These are phyloP conservation scores for Solanum rostratum DNA, from an alignment of 257 asterid genomes.

Conservation along the genomic window DNA sequence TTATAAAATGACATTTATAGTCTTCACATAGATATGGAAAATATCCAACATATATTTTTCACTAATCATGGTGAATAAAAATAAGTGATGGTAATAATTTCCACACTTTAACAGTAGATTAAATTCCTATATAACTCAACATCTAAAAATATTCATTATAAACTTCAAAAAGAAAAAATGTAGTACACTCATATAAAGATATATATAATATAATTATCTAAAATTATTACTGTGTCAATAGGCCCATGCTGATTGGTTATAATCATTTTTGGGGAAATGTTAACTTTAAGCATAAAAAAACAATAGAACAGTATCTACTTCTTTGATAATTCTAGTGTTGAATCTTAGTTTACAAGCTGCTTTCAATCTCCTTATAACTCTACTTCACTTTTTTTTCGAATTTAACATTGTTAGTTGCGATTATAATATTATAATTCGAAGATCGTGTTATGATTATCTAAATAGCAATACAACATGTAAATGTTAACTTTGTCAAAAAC, in stretches of 20 bases:
- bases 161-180: not conserved
- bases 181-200: not conserved
- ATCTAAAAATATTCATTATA: not conserved
- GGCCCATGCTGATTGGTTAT: not conserved
- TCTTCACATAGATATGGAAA: too few species aligned
- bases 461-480: not conserved
- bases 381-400: not conserved
- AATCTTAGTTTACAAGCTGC: not conserved
- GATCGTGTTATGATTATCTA: too few species aligned
- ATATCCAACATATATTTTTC: not conserved
- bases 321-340: not conserved
- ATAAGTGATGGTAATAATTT: not conserved
- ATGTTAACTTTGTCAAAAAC: not conserved
- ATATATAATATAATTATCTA: not conserved
- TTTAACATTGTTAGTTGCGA: too few species aligned
- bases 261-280: not conserved
- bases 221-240: not conserved
- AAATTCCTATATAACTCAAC: not conserved
- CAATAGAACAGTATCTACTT: not conserved
- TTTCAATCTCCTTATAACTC: not conserved
- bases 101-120: not conserved
- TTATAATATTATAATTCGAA: too few species aligned
- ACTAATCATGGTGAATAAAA: not conserved
- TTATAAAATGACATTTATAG: not conserved
- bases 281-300: not conserved